Percentiles rank a stretch among this genome's conserved stretches.
phyloP scores from a whole-genome alignment of 2,329 filamentous ascomycete species.

The Colletotrichum acutatum region DNA sequence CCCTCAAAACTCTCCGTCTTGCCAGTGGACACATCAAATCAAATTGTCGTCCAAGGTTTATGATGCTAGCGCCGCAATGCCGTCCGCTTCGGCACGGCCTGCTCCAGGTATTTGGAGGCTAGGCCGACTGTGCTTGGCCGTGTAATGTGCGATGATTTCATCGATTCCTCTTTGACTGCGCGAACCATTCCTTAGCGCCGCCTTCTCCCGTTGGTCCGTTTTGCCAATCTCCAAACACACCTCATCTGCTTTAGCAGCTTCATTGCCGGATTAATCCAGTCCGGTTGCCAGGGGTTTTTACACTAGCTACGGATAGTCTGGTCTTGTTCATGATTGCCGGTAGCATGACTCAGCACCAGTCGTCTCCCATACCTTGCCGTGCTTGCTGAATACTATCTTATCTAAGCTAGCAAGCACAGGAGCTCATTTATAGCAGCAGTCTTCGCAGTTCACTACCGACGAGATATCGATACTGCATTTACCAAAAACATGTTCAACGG shows the following conservation, averaged over 20 bases:
- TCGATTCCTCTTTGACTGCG: slow-evolving; percentile 1
- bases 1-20: background rate
- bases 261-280: background rate
- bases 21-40: background rate
- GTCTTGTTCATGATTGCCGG: background rate
- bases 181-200: background rate
- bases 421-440: background rate
- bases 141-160: slow-evolving; percentile 32
- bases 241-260: background rate
- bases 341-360: background rate
- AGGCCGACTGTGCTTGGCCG: slow-evolving; percentile 1
- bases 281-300: background rate
- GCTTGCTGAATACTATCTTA: background rate
- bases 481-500: background rate
- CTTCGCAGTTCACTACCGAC: background rate
- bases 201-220: background rate
- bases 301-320: background rate
- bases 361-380: background rate
- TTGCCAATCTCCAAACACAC: background rate
- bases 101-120: slow-evolving; percentile 1
- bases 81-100: background rate
- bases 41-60: background rate
- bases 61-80: background rate
- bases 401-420: background rate
- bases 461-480: background rate